Evolutionary conservation across 257 asterid genomes (phyloP), one percentile per base, ranked within the genome.

Genomic region (Solanum verrucosum): DNA sequence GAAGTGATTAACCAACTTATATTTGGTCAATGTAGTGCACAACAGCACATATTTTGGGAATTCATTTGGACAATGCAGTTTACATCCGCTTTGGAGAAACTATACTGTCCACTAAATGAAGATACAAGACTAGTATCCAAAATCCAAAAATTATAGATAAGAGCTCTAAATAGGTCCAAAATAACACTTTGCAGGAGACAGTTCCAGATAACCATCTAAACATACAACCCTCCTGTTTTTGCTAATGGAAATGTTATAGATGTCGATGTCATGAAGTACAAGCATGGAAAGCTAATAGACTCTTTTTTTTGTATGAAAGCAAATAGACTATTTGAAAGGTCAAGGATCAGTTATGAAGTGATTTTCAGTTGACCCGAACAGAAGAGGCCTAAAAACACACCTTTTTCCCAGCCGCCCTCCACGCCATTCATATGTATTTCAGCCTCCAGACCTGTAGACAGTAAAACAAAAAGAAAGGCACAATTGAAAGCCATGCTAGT

Each of bases 351-450:
- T 20, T 27, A 31, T 20, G 15, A 77, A 11, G 78, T 38, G 65
- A 14, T 25, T 12, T 78, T 34, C 86, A 84, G 71, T 27, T 14
- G 63, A 72, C 49, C 18, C 29, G 77, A 60, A 81, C 34, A 84
- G 63, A 72, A 27, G 25, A 35, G 27, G 29, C 72, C 40, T 63
- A 14, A 40, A 49, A 88, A 29, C 91, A 9, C 31, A 94, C 99
- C 99, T 92, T 95, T 90, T 90, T 91, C 59, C 91, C 95, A 16
- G 91, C 88, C 49, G 91, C 93, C 83, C 95, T 93, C 97, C 93
- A 95, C 90, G 98, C 98, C 99, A 96, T 96, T 93, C 85, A 91
- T 75, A 91, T 83, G 87, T 37, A 84, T 75, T 86, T 70, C 84
- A 88, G 84, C 86, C 68, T 86, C 89, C 83, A 74, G 79, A 71